Evolutionary conservation across 2,329 filamentous ascomycete species (phyloP).

Genomic region (Cladophialophora bantiana): DNA sequence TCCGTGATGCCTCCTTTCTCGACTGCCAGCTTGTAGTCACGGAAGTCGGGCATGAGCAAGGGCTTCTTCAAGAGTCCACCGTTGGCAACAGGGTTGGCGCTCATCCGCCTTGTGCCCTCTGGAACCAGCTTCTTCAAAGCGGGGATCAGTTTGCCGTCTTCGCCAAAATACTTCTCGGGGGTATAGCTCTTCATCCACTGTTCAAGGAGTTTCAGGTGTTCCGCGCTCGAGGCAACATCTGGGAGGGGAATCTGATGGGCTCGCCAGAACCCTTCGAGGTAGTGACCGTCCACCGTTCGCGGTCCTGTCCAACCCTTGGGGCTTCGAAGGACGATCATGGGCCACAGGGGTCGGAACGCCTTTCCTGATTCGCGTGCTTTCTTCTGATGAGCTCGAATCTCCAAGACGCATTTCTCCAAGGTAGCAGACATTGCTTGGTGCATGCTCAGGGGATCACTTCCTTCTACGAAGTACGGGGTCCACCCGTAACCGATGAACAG

Average conservation of each 20-base stretch:
- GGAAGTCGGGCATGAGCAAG: slow-evolving; percentile 73
- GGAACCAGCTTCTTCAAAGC: slow-evolving; percentile 72
- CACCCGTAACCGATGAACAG: slow-evolving; percentile 79
- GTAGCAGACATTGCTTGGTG: slow-evolving; percentile 83
- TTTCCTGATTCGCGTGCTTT: slow-evolving; percentile 73
- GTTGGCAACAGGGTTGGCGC: slow-evolving; percentile 77
- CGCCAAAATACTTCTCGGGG: slow-evolving; percentile 73
- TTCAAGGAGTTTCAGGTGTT: slow-evolving; percentile 73
- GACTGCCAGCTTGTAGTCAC: slow-evolving; percentile 69
- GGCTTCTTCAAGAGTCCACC: slow-evolving; percentile 72
- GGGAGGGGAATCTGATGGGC: slow-evolving; percentile 79
- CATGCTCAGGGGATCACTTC: slow-evolving; percentile 75
- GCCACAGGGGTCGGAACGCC: slow-evolving; percentile 75
- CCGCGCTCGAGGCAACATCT: slow-evolving; percentile 69
- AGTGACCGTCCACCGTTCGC: slow-evolving; percentile 72
- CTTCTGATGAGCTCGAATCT: slow-evolving; percentile 74
- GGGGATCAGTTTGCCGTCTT: slow-evolving; percentile 67
- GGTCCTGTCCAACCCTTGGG: slow-evolving; percentile 84
- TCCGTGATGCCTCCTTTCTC: slow-evolving; percentile 65
- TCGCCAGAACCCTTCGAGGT: slow-evolving; percentile 78
- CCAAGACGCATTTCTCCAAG: slow-evolving; percentile 72
- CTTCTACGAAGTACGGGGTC: slow-evolving; percentile 81
- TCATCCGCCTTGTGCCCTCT: slow-evolving; percentile 72
- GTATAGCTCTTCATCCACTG: slow-evolving; percentile 79
- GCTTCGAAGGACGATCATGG: slow-evolving; percentile 77